Conservation (phyloP, 352 stramenopile genomes). For the Halophytophthora batemanensis region DNA sequence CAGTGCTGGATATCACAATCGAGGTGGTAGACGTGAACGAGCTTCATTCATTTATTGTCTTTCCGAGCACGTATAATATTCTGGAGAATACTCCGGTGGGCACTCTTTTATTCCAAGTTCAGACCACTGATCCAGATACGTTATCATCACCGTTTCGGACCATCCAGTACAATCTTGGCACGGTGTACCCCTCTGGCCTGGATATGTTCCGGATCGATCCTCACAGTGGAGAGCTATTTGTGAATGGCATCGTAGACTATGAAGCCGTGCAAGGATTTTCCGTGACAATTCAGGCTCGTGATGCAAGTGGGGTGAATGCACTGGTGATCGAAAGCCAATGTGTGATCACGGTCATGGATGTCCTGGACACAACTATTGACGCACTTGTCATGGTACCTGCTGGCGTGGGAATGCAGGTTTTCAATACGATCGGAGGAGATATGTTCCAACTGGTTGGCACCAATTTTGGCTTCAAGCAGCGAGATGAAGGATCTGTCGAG, state of each 20-base stretch:
- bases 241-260: constrained; percentile 38
- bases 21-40: constrained; percentile 56
- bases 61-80: constrained; percentile 24
- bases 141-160: constrained; percentile 23
- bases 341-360: constrained; percentile 14
- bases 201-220: constrained; percentile 30
- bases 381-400: constrained; percentile 6
- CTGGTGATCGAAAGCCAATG: constrained; percentile 12
- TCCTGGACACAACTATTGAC: constrained; percentile 21
- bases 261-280: constrained; percentile 43
- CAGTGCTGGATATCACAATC: constrained; percentile 21
- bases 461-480: constrained; percentile 64
- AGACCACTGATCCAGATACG: constrained; percentile 37
- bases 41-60: constrained; percentile 29
- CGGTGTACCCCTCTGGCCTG: constrained; percentile 28
- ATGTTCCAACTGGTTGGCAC: constrained; percentile 33
- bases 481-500: constrained; percentile 24
- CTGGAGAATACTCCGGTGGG: constrained; percentile 27
- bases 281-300: constrained; percentile 30
- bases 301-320: constrained; percentile 24
- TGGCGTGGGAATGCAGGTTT: not conserved
- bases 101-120: constrained; percentile 28
- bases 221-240: constrained; percentile 25
- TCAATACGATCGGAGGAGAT: constrained; percentile 39
- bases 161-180: constrained; percentile 32